Evolutionary conservation across 225 moss, liverwort and hornwort species (phyloP).

Genomic region (Marchantia polymorpha): DNA sequence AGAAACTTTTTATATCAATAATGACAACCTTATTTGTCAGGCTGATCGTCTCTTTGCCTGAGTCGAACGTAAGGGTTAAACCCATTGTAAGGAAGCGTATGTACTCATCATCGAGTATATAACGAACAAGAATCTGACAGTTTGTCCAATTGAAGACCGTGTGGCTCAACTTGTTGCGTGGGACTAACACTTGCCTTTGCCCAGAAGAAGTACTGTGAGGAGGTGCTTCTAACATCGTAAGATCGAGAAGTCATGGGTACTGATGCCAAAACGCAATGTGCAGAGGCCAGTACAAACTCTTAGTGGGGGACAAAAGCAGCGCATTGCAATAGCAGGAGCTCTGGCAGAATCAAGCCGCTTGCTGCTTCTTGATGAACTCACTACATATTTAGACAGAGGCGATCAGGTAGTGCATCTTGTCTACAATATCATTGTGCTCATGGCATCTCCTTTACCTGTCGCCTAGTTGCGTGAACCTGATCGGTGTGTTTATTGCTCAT

Average conservation of each 20-base stretch:
- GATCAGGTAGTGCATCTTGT: conserved; percentile 49
- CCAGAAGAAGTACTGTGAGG: neutral
- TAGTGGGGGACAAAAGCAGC: conserved; percentile 96
- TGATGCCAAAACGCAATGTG: neutral
- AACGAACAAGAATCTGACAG: neutral
- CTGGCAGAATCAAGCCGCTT: conserved; percentile 88
- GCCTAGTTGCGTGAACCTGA: neutral
- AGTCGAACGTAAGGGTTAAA: neutral
- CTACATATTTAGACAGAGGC: conserved; percentile 82
- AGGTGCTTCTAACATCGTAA: neutral
- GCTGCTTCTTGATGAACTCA: conserved; percentile 87
- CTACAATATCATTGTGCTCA: neutral
- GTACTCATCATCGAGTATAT: neutral
- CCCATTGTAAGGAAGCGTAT: neutral
- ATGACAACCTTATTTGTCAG: neutral
- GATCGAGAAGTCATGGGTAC: neutral
- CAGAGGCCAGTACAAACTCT: conserved; percentile 79
- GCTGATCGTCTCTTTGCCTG: neutral
- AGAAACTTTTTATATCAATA: neutral
- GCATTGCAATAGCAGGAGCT: conserved; percentile 93
- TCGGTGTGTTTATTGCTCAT: neutral
- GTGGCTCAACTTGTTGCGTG: neutral
- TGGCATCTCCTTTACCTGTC: neutral
- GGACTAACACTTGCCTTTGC: neutral
- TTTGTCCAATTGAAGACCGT: neutral